Base-by-base conservation (phyloP, 1,139 yeast species). In the Geotrichum klebahnii region DNA sequence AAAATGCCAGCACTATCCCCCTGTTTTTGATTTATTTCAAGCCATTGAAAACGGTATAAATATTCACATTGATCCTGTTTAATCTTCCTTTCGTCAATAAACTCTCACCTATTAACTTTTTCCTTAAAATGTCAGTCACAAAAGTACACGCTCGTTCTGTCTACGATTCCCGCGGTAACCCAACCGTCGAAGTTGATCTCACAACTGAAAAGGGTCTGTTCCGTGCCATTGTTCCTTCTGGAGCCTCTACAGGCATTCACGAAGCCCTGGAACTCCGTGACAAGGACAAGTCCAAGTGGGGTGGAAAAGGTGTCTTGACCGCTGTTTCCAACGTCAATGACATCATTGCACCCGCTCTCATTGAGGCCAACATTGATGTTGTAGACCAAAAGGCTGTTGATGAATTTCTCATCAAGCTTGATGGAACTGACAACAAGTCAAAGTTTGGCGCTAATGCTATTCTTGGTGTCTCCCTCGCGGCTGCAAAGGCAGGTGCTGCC, bases 141-240 rank as follows among this genome's bases (percentile, higher is more conserved):
- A 87, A 88, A 76, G 76, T 87, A 65, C 81, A 77, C 74, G 86
- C 96, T 65, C 86, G 96, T 77, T 82, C 81, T 77, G 94, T 89
- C 74, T 89, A 89, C 82, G 97, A 89, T 76, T 88, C 96, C 63
- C 86, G 97, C 77, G 96, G 96, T 51, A 89, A 89, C 80, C 97
- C 97, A 74, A 89, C 96, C 61, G 96, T 89, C 64, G 96, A 89
- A 79, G 96, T 88, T 62, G 96, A 89, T 67, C 67, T 88, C 63
- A 77, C 82, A 78, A 89, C 96, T 65, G 88, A 77, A 58, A 80
- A 82, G 67, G 96, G 96, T 67, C 69, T 79, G 60, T 87, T 85
- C 88, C 83, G 96, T 74, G 79, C 96, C 62, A 87, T 87, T 67
- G 97, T 89, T 57, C 97, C 97, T 70, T 86, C 96, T 60, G 97